Base-by-base conservation (phyloP, 352 stramenopile species). In the Globisporangium nagaii region DNA sequence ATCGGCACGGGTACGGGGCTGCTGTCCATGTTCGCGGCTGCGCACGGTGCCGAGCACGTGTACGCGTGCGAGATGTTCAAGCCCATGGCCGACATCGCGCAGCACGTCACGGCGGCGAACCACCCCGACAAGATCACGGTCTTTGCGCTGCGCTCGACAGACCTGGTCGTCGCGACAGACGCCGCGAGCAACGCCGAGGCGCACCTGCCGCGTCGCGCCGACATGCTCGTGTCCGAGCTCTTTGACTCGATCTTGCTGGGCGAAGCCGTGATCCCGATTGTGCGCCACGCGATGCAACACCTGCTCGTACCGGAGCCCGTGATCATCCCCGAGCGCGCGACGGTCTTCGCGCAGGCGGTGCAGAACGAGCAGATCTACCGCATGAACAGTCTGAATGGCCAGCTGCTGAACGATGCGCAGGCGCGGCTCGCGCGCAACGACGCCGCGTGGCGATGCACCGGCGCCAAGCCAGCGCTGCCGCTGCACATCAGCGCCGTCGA, bases 211-310 rank as follows among this genome's bases (percentile, higher is more conserved):
- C 57, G 61, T 31, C 82, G 84, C 17, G 85, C 86, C 3, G 90
- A 97, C 49, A 81, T 98, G 66, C 70, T 97, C n/a, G 88, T 98
- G 36, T 96, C 89, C 9, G 91, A 98, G 72, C 79, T 97, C 22
- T 91, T 97, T 45, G 91, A 98, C 72, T 96, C 86, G 59, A 75
- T 90, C 2, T 58, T 98, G 42, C 77, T 98, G 24, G 86, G 87
- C 30, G 91, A 98, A 66, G 81, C 82, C 4, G 84, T 96, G 41
- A 65, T 97, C 12, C 81, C 86, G 24, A 90, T 90, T 15, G 68
- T 97, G 36, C 63, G 76, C 31, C 82, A 97, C 56, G 89, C 89
- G 15, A 69, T 75, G 56, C 47, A 74, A 34, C 71, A 89, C 39
- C 56, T 96, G 50, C 59, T 93, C 11, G 66, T 65, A 22, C 59